Percentiles rank a stretch among this genome's conserved stretches.
Conservation (phyloP, 2,329 filamentous ascomycete genomes). For the Claviceps quebecensis region DNA sequence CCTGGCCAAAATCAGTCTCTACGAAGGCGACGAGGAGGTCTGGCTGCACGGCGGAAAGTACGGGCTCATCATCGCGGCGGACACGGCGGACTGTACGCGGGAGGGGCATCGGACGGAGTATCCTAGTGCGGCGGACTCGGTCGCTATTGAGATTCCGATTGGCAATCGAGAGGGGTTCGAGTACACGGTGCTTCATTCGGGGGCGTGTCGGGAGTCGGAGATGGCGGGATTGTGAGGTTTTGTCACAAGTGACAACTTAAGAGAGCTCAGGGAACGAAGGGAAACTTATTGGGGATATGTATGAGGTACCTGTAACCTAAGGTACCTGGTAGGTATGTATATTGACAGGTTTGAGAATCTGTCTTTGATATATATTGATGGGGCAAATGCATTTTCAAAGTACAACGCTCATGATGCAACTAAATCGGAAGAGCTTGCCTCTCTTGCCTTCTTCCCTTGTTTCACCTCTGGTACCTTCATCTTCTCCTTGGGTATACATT, state of each 20-base stretch:
- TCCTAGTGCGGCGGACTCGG: conserved; percentile 22
- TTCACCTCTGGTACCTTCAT: not conserved
- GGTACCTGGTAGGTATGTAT: too few species aligned
- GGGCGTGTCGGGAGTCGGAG: conserved; percentile 1
- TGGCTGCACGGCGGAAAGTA: conserved; percentile 25
- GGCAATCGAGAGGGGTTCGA: conserved; percentile 1
- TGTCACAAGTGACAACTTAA: not conserved
- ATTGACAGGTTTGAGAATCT: not conserved
- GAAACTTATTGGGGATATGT: too few species aligned
- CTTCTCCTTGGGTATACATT: too few species aligned
- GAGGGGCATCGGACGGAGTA: conserved; percentile 28
- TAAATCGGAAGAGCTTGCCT: not conserved
- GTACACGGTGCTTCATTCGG: conserved; percentile 6
- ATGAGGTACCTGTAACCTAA: too few species aligned
- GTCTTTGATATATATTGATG: not conserved
- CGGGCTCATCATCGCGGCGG: conserved; percentile 27
- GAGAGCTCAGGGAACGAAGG: not conserved
- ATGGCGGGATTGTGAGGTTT: not conserved
- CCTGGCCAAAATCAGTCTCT: conserved; percentile 25
- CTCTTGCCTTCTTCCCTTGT: not conserved
- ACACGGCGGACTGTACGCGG: conserved; percentile 24
- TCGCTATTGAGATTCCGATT: conserved; percentile 14
- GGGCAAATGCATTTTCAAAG: not conserved
- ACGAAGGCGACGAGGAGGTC: conserved; percentile 21
- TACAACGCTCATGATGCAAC: not conserved